A percentile compares a stretch with the other conserved stretches of the same genome.
Conservation (phyloP, 2,329 filamentous ascomycete genomes). For the Fusarium pseudograminearum region DNA sequence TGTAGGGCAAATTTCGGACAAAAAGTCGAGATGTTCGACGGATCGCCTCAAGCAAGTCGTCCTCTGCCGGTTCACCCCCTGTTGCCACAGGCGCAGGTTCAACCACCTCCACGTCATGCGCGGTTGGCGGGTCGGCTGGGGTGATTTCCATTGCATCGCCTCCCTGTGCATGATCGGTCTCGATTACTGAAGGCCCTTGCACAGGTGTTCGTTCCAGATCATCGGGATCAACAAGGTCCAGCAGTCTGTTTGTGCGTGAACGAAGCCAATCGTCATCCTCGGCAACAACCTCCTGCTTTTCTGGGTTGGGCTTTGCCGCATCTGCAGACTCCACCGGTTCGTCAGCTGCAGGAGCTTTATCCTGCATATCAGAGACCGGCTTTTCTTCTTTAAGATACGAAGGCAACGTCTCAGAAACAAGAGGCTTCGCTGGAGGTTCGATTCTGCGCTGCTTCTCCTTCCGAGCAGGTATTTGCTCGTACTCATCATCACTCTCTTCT, state of each 20-base stretch:
- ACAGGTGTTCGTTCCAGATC: conserved; percentile 55
- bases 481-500: conserved; percentile 79
- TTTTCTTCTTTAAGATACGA: conserved; percentile 38
- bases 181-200: conserved; percentile 32
- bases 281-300: conserved; percentile 56
- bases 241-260: conserved; percentile 84
- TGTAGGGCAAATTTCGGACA: conserved; percentile 88
- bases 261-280: conserved; percentile 93
- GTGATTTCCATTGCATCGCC: conserved; percentile 31
- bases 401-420: conserved; percentile 33
- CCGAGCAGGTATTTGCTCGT: conserved; percentile 73
- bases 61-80: conserved; percentile 47
- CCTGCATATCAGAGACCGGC: conserved; percentile 18
- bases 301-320: conserved; percentile 36
- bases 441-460: conserved; percentile 59
- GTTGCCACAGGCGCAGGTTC: conserved; percentile 46
- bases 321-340: conserved; percentile 42
- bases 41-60: conserved; percentile 60
- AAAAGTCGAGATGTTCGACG: conserved; percentile 83
- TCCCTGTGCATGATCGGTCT: conserved; percentile 35
- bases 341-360: conserved; percentile 30
- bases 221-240: conserved; percentile 85
- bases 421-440: conserved; percentile 45
- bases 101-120: conserved; percentile 36
- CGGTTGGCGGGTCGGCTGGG: conserved; percentile 27